phyloP scores from a whole-genome alignment of 768 basidiomycete genomes.

The Pulveroboletus sp. region DNA sequence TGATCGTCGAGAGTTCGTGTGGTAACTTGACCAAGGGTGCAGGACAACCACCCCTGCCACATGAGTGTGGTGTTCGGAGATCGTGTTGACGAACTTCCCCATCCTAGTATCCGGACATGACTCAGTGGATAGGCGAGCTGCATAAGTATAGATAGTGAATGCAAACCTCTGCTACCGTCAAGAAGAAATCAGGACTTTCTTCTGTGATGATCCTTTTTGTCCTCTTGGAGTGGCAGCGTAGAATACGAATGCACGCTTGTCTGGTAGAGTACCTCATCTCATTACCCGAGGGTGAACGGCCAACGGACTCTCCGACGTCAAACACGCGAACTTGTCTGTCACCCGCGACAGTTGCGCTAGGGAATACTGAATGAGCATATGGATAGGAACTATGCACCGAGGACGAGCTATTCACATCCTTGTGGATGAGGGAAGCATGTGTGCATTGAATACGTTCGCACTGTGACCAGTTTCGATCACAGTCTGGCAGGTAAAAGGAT shows the following conservation, averaged over 20 bases:
- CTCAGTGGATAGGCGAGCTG: conserved; percentile 8
- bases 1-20: conserved; percentile 67
- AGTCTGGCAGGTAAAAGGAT: conserved; percentile 62
- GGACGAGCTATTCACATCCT: conserved; percentile 56
- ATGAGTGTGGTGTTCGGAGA: conserved; percentile 66
- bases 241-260: conserved; percentile 48
- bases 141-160: conserved; percentile 2
- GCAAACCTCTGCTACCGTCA: conserved; percentile 76
- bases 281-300: conserved; percentile 35
- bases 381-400: conserved; percentile 4
- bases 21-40: conserved; percentile 65
- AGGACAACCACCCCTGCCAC: conserved; percentile 56
- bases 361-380: conserved; percentile 7
- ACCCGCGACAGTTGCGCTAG: conserved; percentile 69
- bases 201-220: conserved; percentile 82
- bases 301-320: conserved; percentile 52
- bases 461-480: conserved; percentile 79
- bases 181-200: conserved; percentile 71
- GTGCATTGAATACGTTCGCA: conserved; percentile 82
- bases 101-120: conserved; percentile 50
- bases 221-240: conserved; percentile 69
- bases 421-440: conserved; percentile 77
- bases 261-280: conserved; percentile 46
- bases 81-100: conserved; percentile 89
- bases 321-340: conserved; percentile 78